Conservation (phyloP, 768 basidiomycete genomes). For the Ramaria sp. region DNA sequence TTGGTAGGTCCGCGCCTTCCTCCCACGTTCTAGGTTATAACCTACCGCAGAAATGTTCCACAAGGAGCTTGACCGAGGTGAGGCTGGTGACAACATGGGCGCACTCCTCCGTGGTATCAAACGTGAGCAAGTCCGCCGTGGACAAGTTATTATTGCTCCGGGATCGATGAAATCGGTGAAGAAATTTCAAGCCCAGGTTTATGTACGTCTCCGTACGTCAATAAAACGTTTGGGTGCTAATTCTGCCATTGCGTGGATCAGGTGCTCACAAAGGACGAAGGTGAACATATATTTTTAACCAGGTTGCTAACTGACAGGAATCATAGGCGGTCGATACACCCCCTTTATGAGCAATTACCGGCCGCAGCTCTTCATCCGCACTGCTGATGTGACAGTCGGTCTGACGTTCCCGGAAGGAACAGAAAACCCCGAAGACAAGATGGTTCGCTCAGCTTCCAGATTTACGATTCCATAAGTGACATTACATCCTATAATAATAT, state of each 20-base stretch:
- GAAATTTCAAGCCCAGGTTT: slow-evolving; percentile 91
- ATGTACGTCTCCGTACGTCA: slow-evolving; percentile 35
- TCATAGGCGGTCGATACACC: slow-evolving; percentile 65
- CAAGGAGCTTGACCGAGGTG: slow-evolving; percentile 95
- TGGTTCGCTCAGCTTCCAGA: slow-evolving; percentile 38
- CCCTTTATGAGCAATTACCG: slow-evolving; percentile 92
- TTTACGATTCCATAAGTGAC: slow-evolving; percentile 3
- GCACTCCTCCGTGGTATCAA: slow-evolving; percentile 93
- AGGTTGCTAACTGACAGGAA: neutral
- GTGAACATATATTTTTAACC: slow-evolving; percentile 13
- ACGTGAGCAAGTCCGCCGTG: slow-evolving; percentile 89
- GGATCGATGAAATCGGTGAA: slow-evolving; percentile 90
- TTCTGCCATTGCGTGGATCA: slow-evolving; percentile 18
- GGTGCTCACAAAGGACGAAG: slow-evolving; percentile 84
- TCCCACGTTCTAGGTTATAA: neutral
- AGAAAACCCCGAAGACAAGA: slow-evolving; percentile 71
- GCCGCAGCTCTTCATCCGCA: slow-evolving; percentile 92
- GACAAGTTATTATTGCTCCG: slow-evolving; percentile 82
- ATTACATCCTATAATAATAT: slow-evolving; percentile 9
- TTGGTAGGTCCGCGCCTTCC: slow-evolving; percentile 40
- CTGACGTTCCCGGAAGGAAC: slow-evolving; percentile 85
- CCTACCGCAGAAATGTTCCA: slow-evolving; percentile 87
- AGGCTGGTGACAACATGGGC: slow-evolving; percentile 99
- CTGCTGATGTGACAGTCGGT: slow-evolving; percentile 82
- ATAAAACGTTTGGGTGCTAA: neutral